Conservation (phyloP, 164 flowering plant species). For the Cinnamomum micranthum region DNA sequence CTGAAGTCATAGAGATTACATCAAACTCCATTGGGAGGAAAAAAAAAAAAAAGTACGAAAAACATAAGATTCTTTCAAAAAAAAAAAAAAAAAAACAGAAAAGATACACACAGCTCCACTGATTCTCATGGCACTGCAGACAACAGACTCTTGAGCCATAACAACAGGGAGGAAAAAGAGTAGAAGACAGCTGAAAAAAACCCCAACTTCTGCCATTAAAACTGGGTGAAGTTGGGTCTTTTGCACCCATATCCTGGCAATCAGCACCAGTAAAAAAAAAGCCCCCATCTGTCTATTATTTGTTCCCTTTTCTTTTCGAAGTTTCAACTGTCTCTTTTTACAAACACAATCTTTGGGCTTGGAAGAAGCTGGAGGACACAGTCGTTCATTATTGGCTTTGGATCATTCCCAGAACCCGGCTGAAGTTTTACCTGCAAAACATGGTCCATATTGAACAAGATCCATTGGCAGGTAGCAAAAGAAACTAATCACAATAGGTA, state of each 20-base stretch:
- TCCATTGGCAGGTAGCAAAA: neutral
- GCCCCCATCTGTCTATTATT: neutral
- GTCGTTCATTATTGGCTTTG: constrained; percentile 29
- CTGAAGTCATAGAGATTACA: constrained; percentile 1
- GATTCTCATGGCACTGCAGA: constrained; percentile 14
- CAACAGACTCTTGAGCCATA: constrained; percentile 13
- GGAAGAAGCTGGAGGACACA: constrained; percentile 35
- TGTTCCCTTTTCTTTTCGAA: neutral
- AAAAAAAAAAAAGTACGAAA: neutral
- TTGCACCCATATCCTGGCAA: constrained; percentile 8
- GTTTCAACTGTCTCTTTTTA: constrained; percentile 30
- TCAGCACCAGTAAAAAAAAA: constrained; percentile 7
- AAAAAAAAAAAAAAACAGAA: neutral
- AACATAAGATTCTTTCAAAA: neutral
- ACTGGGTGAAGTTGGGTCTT: constrained; percentile 1
- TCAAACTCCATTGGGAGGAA: constrained; percentile 14
- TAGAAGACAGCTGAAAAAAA: neutral
- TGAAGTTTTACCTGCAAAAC: constrained; percentile 42
- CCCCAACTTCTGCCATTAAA: constrained; percentile 7
- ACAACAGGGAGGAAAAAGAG: constrained; percentile 27
- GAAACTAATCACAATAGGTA: neutral
- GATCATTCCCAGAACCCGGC: constrained; percentile 29
- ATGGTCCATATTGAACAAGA: neutral
- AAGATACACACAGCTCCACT: constrained; percentile 15
- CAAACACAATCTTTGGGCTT: constrained; percentile 41